Conservation (phyloP, 768 basidiomycete species). For the Hygrophorus pudorinus region DNA sequence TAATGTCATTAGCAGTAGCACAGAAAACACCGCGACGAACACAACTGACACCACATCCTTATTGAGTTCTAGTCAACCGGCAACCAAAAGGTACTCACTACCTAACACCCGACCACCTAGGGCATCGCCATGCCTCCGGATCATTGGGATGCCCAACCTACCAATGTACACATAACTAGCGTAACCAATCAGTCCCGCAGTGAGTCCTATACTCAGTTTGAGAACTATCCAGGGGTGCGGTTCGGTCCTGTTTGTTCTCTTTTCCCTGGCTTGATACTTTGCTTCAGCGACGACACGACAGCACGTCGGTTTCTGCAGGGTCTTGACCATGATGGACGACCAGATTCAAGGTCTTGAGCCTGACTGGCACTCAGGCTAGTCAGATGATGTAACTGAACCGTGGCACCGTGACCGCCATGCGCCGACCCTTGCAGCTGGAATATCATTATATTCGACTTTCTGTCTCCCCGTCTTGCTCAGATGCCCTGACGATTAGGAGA, state of each 20-base stretch:
- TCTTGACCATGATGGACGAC: neutral
- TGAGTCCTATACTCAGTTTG: constrained; percentile 57
- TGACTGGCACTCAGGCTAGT: too few species aligned
- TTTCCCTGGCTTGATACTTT: constrained; percentile 26
- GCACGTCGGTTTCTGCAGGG: constrained; percentile 15
- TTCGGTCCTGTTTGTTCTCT: constrained; percentile 30
- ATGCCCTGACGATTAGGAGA: constrained; percentile 41
- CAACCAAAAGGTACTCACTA: constrained; percentile 40
- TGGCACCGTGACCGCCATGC: neutral
- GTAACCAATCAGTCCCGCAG: constrained; percentile 54
- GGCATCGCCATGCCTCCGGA: constrained; percentile 33
- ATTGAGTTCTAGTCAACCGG: neutral
- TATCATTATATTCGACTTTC: constrained; percentile 40
- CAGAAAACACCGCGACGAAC: constrained; percentile 50
- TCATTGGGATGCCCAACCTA: constrained; percentile 60
- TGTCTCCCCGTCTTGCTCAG: constrained; percentile 26
- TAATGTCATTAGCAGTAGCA: constrained; percentile 59
- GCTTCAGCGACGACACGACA: constrained; percentile 50
- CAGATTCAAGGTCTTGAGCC: too few species aligned
- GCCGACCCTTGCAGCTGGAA: constrained; percentile 2
- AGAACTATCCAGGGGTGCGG: constrained; percentile 67
- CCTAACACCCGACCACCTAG: constrained; percentile 44
- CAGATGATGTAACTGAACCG: too few species aligned
- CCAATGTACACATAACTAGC: constrained; percentile 71
- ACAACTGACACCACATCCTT: constrained; percentile 37